Evolutionary conservation across 768 basidiomycete species (phyloP).

Genomic region (Collybia mongolica): DNA sequence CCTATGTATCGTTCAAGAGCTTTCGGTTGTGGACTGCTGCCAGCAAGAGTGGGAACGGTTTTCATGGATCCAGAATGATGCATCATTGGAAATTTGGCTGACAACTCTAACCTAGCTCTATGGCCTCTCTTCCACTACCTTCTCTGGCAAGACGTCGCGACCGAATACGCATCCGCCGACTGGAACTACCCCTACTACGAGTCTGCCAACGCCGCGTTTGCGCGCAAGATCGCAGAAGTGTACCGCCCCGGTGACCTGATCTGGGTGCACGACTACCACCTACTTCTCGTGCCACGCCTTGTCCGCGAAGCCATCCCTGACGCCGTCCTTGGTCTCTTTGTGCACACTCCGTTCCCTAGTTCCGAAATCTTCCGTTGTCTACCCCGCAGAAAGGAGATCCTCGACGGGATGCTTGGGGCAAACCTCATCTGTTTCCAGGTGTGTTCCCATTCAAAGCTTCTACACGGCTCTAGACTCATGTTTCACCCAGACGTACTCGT

Average conservation of each 20-base stretch:
- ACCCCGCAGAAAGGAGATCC: constrained; percentile 88
- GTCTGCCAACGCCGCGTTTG: constrained; percentile 84
- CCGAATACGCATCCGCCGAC: constrained; percentile 85
- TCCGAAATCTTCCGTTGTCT: constrained; percentile 95
- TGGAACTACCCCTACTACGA: constrained; percentile 79
- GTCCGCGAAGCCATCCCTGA: constrained; percentile 70
- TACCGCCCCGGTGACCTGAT: constrained; percentile 91
- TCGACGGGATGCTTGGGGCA: constrained; percentile 97
- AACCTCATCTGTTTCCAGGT: constrained; percentile 95
- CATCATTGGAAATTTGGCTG: too few species aligned
- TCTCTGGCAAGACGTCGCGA: constrained; percentile 95
- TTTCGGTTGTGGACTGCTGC: too few species aligned
- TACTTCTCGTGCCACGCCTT: constrained; percentile 86
- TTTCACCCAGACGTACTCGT: constrained; percentile 73
- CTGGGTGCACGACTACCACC: constrained; percentile 95
- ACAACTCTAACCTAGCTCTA: constrained; percentile 51
- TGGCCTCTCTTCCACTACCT: constrained; percentile 99
- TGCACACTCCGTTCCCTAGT: constrained; percentile 97
- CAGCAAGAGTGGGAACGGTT: too few species aligned
- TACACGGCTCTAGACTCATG: not conserved
- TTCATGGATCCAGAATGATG: not conserved
- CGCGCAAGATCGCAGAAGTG: constrained; percentile 65
- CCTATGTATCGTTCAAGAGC: not conserved
- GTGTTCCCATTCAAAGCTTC: constrained; percentile 6
- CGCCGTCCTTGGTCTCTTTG: constrained; percentile 85